Conservation (phyloP, 257 asterid species). For the Ilex aquifolium region DNA sequence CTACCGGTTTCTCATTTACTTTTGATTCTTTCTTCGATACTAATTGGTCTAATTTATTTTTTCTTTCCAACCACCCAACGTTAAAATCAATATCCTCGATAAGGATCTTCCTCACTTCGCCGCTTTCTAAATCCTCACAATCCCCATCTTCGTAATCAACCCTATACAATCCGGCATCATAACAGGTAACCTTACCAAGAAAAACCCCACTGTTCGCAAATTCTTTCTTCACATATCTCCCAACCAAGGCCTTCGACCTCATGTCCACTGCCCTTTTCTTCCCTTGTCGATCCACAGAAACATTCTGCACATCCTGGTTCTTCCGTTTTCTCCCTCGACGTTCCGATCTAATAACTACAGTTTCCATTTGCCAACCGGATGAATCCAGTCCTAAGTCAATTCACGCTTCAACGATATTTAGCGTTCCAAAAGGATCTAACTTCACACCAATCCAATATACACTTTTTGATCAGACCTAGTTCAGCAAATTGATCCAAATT, state of each 20-base stretch:
- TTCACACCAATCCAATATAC: background rate
- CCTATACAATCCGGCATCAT: background rate
- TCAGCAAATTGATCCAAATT: background rate
- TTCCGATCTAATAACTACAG: background rate
- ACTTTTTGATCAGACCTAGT: background rate
- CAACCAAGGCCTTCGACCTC: background rate
- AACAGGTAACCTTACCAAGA: background rate
- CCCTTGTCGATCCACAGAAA: background rate
- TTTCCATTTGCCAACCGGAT: background rate
- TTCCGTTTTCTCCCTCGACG: background rate
- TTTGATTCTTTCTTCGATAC: slow-evolving; percentile 26
- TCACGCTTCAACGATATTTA: background rate
- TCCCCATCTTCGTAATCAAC: background rate
- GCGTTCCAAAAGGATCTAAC: background rate
- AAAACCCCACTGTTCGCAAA: background rate
- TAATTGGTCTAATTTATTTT: slow-evolving; percentile 37
- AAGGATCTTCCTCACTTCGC: slow-evolving; percentile 19
- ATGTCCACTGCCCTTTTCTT: background rate
- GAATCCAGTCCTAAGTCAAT: background rate
- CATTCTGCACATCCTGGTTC: background rate
- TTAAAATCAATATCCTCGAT: slow-evolving; percentile 44
- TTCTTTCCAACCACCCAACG: slow-evolving; percentile 56
- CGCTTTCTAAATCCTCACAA: background rate
- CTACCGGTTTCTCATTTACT: slow-evolving; percentile 23
- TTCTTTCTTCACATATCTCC: background rate